Conservation (phyloP, 2,329 filamentous ascomycete species). For the Exophiala lecanii-corni region DNA sequence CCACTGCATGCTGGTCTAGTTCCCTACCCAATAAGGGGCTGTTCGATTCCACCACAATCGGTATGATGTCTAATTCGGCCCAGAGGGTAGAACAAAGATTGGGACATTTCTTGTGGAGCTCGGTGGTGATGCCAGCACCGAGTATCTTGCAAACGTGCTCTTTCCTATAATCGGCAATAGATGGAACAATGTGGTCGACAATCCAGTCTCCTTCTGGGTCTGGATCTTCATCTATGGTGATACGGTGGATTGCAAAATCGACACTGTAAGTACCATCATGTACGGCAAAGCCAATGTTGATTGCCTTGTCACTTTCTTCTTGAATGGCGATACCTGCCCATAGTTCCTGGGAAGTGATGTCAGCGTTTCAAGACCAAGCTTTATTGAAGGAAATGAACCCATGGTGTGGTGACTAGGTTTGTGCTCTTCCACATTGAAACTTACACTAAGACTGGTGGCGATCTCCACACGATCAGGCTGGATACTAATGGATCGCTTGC, state of each 20-base stretch:
- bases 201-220: conserved; percentile 14
- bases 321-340: conserved; percentile 23
- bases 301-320: conserved; percentile 12
- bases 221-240: conserved; percentile 18
- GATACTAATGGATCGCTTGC: conserved; percentile 14
- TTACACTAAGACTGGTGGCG: conserved; percentile 20
- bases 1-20: conserved; percentile 39
- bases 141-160: conserved; percentile 59
- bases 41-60: conserved; percentile 55
- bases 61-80: conserved; percentile 71
- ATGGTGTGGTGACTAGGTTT: background rate
- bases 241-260: conserved; percentile 24
- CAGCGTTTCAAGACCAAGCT: conserved; percentile 1
- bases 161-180: conserved; percentile 14
- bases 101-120: conserved; percentile 58
- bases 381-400: background rate
- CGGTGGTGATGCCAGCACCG: conserved; percentile 63
- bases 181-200: conserved; percentile 17
- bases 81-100: conserved; percentile 66
- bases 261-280: conserved; percentile 27
- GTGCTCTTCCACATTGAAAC: conserved; percentile 2
- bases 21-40: conserved; percentile 32
- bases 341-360: conserved; percentile 16
- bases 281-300: conserved; percentile 23
- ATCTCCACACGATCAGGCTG: conserved; percentile 17